These are phyloP conservation scores for Dendrobium chrysotoxum DNA, from an alignment of 106 monocot species.

Conservation along the genomic window DNA sequence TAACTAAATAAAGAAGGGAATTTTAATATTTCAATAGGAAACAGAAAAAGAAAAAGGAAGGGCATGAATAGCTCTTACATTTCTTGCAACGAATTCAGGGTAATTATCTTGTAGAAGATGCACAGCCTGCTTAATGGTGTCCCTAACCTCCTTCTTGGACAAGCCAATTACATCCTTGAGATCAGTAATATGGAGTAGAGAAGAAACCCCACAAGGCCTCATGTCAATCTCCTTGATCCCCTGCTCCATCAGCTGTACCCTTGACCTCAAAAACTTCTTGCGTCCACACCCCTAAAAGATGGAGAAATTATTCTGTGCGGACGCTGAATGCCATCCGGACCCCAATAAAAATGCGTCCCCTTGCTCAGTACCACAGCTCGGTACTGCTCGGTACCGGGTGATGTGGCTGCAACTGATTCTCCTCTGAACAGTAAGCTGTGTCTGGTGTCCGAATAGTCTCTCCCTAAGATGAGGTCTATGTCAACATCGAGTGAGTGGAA, in stretches of 20 bases:
- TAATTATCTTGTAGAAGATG: slow-evolving; percentile 41
- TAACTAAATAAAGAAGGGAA: no score
- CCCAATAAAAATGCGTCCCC: no score
- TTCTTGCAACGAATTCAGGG: slow-evolving; percentile 39
- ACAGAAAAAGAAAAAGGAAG: background rate
- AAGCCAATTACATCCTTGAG: slow-evolving; percentile 24
- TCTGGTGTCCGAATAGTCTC: no score
- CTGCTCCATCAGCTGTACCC: slow-evolving; percentile 65
- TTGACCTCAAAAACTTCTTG: slow-evolving; percentile 57
- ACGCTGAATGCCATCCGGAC: no score
- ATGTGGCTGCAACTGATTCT: no score
- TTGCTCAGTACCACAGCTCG: no score
- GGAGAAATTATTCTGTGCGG: no score
- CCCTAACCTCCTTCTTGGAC: slow-evolving; percentile 32
- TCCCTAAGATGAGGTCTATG: no score
- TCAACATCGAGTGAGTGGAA: no score
- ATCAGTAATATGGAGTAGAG: slow-evolving; percentile 39
- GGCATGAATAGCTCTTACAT: slow-evolving; percentile 22
- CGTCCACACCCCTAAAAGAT: no score
- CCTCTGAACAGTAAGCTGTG: no score
- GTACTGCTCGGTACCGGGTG: no score
- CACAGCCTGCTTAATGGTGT: slow-evolving; percentile 12
- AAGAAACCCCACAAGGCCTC: slow-evolving; percentile 11
- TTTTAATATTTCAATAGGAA: background rate
- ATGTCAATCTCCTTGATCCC: slow-evolving; percentile 42